Conservation (phyloP, 1,284 basidiomycete genomes). For the Mycosarcoma mackinlayi region DNA sequence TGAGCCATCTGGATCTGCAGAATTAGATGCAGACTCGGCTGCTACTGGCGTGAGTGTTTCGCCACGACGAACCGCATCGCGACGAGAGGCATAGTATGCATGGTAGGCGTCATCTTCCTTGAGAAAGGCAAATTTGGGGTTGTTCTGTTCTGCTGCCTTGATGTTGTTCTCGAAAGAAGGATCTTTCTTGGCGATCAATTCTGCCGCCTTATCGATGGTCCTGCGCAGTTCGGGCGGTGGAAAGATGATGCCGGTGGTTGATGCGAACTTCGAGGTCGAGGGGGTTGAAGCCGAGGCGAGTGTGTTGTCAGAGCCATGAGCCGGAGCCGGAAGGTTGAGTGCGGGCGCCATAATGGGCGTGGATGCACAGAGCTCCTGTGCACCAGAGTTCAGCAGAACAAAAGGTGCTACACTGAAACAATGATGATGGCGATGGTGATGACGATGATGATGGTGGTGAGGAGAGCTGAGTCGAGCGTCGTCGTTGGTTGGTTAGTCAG, state of each 20-base stretch:
- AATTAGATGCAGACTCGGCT: conserved; percentile 12
- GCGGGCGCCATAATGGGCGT: conserved; percentile 42
- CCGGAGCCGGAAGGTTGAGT: conserved; percentile 60
- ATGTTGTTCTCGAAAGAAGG: conserved; percentile 65
- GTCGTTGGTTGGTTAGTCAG: too few relatives aligned
- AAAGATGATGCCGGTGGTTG: conserved; percentile 64
- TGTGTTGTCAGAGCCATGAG: conserved; percentile 46
- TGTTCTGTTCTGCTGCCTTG: conserved; percentile 54
- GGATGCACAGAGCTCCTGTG: too few relatives aligned
- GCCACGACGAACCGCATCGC: conserved; percentile 52
- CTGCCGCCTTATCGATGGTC: conserved; percentile 94
- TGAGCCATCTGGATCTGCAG: conserved; percentile 8
- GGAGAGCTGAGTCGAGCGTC: neutral
- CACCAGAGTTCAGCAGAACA: neutral
- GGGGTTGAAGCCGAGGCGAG: conserved; percentile 23
- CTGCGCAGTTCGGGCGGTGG: conserved; percentile 73
- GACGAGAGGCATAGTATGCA: conserved; percentile 62
- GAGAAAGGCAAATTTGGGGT: conserved; percentile 64
- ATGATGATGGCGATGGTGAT: neutral
- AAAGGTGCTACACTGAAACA: neutral
- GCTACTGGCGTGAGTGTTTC: conserved; percentile 22
- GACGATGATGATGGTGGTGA: neutral
- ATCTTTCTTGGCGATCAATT: conserved; percentile 78
- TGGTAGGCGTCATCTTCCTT: conserved; percentile 63
- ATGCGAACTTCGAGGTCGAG: conserved; percentile 45